These are phyloP conservation scores for Exophiala alcalophila DNA, from an alignment of 2,329 filamentous ascomycete genomes.

Conservation along the genomic window DNA sequence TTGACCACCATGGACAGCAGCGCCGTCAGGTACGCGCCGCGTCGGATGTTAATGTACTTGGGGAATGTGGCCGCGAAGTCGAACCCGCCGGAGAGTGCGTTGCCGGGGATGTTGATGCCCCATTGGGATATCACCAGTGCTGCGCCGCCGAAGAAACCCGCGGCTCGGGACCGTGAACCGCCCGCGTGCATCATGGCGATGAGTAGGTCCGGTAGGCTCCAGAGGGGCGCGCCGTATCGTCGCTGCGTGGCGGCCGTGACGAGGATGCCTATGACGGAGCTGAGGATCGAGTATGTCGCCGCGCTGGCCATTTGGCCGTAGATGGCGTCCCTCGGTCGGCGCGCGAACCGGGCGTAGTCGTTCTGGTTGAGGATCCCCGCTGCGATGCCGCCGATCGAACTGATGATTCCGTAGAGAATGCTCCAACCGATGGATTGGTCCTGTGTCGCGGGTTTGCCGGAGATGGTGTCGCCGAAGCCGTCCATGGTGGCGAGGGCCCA, in stretches of 20 bases:
- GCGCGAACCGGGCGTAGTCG: constrained; percentile 47
- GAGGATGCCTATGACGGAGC: constrained; percentile 41
- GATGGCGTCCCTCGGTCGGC: constrained; percentile 41
- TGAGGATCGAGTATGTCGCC: constrained; percentile 40
- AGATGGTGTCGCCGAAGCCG: constrained; percentile 33
- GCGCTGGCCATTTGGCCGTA: constrained; percentile 40
- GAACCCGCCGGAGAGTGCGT: constrained; percentile 53
- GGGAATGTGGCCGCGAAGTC: constrained; percentile 55
- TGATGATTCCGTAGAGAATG: constrained; percentile 38
- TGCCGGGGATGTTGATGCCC: constrained; percentile 48
- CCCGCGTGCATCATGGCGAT: constrained; percentile 36
- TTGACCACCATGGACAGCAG: constrained; percentile 46
- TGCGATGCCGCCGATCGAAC: constrained; percentile 45
- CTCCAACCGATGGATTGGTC: constrained; percentile 21
- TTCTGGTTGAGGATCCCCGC: constrained; percentile 47
- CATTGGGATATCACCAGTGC: constrained; percentile 48
- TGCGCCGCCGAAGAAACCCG: constrained; percentile 47
- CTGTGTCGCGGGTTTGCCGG: constrained; percentile 16
- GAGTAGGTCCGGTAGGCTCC: constrained; percentile 44
- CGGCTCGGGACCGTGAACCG: constrained; percentile 40
- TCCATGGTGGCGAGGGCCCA: constrained; percentile 38
- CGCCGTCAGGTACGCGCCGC: constrained; percentile 51
- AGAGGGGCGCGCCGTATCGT: constrained; percentile 39
- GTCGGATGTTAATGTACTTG: constrained; percentile 55
- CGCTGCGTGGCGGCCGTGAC: constrained; percentile 36